Base-by-base conservation (phyloP, 1,284 basidiomycete genomes). In the Anthracocystis setariae region DNA sequence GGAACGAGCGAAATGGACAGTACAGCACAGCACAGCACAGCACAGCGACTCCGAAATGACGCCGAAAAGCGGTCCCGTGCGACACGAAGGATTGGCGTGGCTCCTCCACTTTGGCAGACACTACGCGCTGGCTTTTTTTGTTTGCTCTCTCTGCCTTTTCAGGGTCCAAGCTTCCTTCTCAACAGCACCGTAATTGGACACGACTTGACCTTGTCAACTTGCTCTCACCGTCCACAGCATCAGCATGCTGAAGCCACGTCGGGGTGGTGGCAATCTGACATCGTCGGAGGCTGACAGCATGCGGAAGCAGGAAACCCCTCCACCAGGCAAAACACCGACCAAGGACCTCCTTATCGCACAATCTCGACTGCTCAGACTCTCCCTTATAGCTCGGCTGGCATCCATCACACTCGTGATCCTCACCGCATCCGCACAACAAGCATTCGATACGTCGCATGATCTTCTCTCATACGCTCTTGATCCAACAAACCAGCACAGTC, bases 361-460 rank as follows among this genome's bases (percentile, higher is more conserved):
- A 40, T 10, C 48, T 2, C 46, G 21, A 20, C 20, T 71, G 7
- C 46, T 73, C 20, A 39, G 43, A 25, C 25, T 56, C 21, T 73
- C 70, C 15, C 49, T 73, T 4, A 2, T 54, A 0, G 39, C 57
- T 2, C 66, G 71, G 15, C 5, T 65, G 23, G 29, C n/a, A 3
- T 57, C 63, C 2, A n/a, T 69, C 8, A 23, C 29, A 1, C 50
- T 62, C 5, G 58, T 79, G n/a, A 13, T 71, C 40, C 20, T 59
- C 44, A 15, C 54, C 12, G 56, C 64, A 2, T 25, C 42, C 13
- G 17, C 58, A 12, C 75, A 74, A 39, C 64, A 72, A 18, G 57
- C 64, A 5, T 81, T 81, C 25, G 77, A 81, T 33, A 72, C 77
- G 5, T 81, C 79, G 5, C 72, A 70, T 17, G 25, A 59, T 18